These are phyloP conservation scores for Blastocystis sp. DNA, from an alignment of 352 stramenopile species.

Conservation along the genomic window DNA sequence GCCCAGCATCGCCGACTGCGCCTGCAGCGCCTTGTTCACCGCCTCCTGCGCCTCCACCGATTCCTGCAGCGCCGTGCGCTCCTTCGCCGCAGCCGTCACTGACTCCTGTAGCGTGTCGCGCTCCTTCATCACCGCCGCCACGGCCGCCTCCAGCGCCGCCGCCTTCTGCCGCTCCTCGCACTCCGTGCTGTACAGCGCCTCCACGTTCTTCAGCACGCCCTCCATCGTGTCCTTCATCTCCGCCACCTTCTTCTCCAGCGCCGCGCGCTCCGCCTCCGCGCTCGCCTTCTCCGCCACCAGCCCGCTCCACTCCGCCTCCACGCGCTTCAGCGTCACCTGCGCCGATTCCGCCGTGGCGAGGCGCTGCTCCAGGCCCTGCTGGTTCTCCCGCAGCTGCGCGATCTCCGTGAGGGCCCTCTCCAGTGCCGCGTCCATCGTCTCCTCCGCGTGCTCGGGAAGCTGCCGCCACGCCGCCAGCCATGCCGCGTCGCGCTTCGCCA, in stretches of 20 bases:
- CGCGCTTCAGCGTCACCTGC: neutral
- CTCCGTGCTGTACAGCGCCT: neutral
- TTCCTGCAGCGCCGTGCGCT: neutral
- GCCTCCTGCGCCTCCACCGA: neutral
- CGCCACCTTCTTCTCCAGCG: neutral
- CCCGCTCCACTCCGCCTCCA: neutral
- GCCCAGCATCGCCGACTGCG: neutral
- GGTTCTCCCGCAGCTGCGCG: neutral
- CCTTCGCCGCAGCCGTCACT: neutral
- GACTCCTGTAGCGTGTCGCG: neutral
- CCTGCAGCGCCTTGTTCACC: neutral
- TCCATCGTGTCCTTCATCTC: neutral
- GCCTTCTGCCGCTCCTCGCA: neutral
- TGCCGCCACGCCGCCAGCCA: slow-evolving; percentile 13
- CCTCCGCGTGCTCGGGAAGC: neutral
- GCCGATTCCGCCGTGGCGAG: neutral
- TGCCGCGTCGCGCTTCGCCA: slow-evolving; percentile 4
- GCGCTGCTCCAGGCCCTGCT: slow-evolving; percentile 19
- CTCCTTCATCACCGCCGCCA: neutral
- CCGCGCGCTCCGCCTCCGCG: neutral
- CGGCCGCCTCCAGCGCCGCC: neutral
- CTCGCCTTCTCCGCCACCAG: neutral
- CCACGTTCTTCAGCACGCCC: neutral
- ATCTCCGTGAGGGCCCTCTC: neutral
- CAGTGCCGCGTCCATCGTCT: slow-evolving; percentile 14